phyloP scores from a whole-genome alignment of 129 eudicot species.

The Tanacetum coccineum region DNA sequence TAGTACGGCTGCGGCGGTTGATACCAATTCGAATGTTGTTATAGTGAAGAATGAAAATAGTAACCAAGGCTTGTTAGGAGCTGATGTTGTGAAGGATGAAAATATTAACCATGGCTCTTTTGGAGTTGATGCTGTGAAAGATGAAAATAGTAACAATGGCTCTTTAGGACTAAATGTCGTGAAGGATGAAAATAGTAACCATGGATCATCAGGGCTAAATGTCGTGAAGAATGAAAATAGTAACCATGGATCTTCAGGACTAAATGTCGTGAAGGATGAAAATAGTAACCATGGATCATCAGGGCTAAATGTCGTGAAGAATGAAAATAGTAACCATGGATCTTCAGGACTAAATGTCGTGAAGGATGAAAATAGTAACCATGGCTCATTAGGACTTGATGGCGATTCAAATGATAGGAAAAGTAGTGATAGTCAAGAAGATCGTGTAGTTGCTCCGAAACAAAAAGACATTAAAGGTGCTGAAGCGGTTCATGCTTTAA shows the following conservation, averaged over 20 bases:
- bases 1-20: conserved; percentile 15
- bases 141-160: conserved; percentile 24
- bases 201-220: too few species aligned
- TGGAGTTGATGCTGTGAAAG: conserved; percentile 11
- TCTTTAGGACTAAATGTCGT: too few species aligned
- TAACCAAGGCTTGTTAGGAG: too few species aligned
- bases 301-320: conserved; percentile 25
- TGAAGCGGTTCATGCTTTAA: conserved; percentile 80
- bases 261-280: conserved; percentile 29
- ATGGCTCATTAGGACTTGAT: conserved; percentile 32
- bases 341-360: conserved; percentile 28
- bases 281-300: conserved; percentile 22
- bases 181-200: too few species aligned
- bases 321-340: conserved; percentile 24
- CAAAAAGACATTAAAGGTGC: conserved; percentile 63
- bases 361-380: conserved; percentile 26
- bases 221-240: too few species aligned
- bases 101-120: neutral
- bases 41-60: conserved; percentile 22
- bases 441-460: conserved; percentile 45
- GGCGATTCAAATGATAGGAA: conserved; percentile 18
- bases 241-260: conserved; percentile 29
- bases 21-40: conserved; percentile 19
- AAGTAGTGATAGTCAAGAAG: conserved; percentile 50
- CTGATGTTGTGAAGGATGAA: too few species aligned